Evolutionary conservation across 2,329 filamentous ascomycete genomes (phyloP), one percentile per base, ranked within the genome.

Genomic region (Xylaria multiplex): DNA sequence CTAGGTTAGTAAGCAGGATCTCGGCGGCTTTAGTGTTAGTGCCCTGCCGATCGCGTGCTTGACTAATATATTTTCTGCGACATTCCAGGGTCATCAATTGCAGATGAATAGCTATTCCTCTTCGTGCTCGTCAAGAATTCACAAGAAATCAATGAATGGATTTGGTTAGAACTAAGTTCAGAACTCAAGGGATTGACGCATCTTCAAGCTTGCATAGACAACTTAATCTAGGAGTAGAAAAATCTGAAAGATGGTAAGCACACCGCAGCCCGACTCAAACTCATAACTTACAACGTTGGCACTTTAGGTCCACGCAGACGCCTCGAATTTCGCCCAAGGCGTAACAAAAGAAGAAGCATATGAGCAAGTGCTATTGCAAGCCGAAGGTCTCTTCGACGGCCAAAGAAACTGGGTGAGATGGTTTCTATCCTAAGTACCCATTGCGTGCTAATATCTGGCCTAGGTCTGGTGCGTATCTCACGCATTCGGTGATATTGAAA

Each of bases 401-500:
- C 92, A 95, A 76, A 84, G 89, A 57, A 94, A 95, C 75, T 95
- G 92, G 92, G 92, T 94, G 79, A 71, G 84, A 13, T 13, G 52
- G 22, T 8, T 11, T 50, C 35, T 27, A 58, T 14, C 46, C 19
- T 1, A 11, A n/a, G 8, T 50, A 35, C 45, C 43, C 11, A 62
- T 14, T 14, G 32, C 32, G 54, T 40, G 27, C 6, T 58, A 35
- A 37, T 9, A 19, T 59, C 50, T 30, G 42, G 19, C 30, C 48
- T 69, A 83, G 81, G 79, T 82, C 68, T 82, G 80, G 80, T 83
- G 77, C 66, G 74, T 13, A 55, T 53, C 24, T 50, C 46, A 8
- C 5, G 27, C 27, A 27, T 27, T 5, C 27, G 27, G 27, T 27
- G 5, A 27, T 5, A 27, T 2, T 27, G 27, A 27, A 27, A 27